Conservation (phyloP, 75 land plant genomes). For the Larix kaempferi region DNA sequence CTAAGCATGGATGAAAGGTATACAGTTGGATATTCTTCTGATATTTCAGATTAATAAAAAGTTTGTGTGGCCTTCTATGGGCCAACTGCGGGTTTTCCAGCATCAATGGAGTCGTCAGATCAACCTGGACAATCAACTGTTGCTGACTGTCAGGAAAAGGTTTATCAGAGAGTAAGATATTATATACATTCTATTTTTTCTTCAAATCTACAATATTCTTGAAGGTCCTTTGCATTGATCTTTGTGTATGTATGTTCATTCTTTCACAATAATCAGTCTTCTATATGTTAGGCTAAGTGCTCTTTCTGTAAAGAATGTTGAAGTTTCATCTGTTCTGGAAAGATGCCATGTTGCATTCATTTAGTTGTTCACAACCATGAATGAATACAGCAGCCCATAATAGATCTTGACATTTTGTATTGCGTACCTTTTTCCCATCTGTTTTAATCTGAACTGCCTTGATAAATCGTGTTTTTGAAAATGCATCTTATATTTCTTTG, state of each 20-base stretch:
- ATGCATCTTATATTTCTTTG: no score
- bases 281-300: no score
- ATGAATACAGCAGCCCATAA: background rate
- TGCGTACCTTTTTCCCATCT: no score
- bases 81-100: conserved; percentile 1
- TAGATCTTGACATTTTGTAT: no score
- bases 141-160: background rate
- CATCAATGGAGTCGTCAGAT: conserved; percentile 3
- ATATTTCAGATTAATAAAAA: background rate
- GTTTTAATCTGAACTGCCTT: background rate
- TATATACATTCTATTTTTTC: no score
- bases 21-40: background rate
- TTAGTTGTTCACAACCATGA: background rate
- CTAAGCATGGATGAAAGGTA: background rate
- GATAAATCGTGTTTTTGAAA: background rate
- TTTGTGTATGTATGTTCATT: no score
- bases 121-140: conserved; percentile 4
- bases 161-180: background rate
- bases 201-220: no score
- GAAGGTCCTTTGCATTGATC: no score
- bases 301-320: no score
- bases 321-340: no score
- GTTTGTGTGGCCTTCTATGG: background rate
- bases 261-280: no score
- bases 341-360: no score